These are phyloP conservation scores for Physcomitrium patens DNA, from an alignment of 225 moss, liverwort and hornwort genomes.

Conservation along the genomic window DNA sequence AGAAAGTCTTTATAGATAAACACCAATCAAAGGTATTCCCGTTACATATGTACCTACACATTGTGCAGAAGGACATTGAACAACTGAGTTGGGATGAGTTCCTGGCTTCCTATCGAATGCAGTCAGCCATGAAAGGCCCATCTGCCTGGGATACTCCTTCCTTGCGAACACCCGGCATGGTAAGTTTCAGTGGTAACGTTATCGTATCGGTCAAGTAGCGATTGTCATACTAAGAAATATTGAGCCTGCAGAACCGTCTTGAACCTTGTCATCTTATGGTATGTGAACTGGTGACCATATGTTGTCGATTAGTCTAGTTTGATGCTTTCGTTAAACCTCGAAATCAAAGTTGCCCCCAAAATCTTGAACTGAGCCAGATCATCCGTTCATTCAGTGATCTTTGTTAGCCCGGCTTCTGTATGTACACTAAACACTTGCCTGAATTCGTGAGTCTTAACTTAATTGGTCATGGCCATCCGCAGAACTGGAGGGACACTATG, in stretches of 20 bases:
- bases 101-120: constrained; percentile 53
- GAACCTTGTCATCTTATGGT: not conserved
- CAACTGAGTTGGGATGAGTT: constrained; percentile 65
- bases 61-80: constrained; percentile 52
- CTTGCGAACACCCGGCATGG: constrained; percentile 62
- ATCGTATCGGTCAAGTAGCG: not conserved
- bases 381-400: not conserved
- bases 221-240: not conserved
- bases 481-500: constrained; percentile 12
- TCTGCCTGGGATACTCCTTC: constrained; percentile 59
- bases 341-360: not conserved
- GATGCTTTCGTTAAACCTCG: not conserved
- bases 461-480: constrained; percentile 15
- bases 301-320: not conserved
- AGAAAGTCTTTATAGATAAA: not conserved
- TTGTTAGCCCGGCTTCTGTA: not conserved
- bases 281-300: not conserved
- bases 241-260: not conserved
- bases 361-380: not conserved
- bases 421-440: not conserved
- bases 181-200: constrained; percentile 22
- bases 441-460: not conserved
- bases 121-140: constrained; percentile 48
- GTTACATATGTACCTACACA: not conserved
- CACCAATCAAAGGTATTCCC: not conserved